phyloP scores from a whole-genome alignment of 176 grass and related monocot genomes.

The Urochloa ruziziensis region DNA sequence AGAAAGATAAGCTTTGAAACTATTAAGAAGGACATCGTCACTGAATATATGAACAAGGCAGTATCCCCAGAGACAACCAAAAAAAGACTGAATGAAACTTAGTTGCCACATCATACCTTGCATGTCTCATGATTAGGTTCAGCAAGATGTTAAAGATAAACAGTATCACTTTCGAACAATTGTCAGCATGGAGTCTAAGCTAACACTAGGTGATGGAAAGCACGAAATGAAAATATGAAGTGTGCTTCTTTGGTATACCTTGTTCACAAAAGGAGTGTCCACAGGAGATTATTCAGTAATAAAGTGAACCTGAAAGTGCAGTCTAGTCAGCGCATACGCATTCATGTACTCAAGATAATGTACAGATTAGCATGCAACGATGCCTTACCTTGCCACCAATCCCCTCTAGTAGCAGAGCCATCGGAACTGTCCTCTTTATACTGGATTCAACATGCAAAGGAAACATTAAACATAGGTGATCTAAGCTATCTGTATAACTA shows the following conservation, averaged over 20 bases:
- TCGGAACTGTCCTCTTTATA: slow-evolving; percentile 59
- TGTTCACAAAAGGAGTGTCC: slow-evolving; percentile 38
- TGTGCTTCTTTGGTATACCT: slow-evolving; percentile 16
- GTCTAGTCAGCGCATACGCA: not conserved
- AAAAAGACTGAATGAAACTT: not conserved
- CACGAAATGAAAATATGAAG: not conserved
- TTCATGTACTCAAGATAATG: slow-evolving; percentile 11
- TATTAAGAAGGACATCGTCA: not conserved
- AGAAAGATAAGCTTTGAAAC: not conserved
- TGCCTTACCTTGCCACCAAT: slow-evolving; percentile 95
- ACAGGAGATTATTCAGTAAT: slow-evolving; percentile 66
- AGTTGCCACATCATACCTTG: not conserved
- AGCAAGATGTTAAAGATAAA: not conserved
- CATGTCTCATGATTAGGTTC: not conserved
- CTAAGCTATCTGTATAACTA: not conserved
- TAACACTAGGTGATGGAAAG: not conserved
- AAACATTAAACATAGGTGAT: not conserved
- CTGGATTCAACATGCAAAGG: slow-evolving; percentile 42
- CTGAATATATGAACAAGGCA: not conserved
- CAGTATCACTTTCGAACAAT: not conserved
- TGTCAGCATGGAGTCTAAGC: not conserved
- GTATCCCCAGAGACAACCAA: not conserved
- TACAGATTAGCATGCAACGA: not conserved
- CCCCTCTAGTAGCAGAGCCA: slow-evolving; percentile 85
- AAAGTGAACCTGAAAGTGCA: slow-evolving; percentile 81